Percentiles rank a stretch among this genome's conserved stretches.
Evolutionary conservation across 2,329 filamentous ascomycete genomes (phyloP).

Genomic region (Cytospora piceae): DNA sequence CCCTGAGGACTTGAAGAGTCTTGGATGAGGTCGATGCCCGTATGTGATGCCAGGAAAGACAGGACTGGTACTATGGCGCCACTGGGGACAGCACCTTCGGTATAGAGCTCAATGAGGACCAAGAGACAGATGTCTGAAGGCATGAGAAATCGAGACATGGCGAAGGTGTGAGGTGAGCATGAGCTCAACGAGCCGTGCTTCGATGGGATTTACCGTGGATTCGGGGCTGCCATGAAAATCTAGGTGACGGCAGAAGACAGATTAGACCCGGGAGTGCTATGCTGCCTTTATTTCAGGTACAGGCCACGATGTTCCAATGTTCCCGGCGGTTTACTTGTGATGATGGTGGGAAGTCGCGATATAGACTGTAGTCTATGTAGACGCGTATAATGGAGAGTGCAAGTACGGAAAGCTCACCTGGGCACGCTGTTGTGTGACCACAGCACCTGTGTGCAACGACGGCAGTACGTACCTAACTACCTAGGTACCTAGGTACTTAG

Average conservation of each 20-base stretch:
- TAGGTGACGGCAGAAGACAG: background rate
- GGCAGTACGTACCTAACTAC: background rate
- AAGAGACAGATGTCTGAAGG: conserved; percentile 85
- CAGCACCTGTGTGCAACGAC: too few species aligned
- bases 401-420: background rate
- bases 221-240: background rate
- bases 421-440: background rate
- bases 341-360: conserved; percentile 19
- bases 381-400: conserved; percentile 6
- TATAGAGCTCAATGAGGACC: conserved; percentile 80
- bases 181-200: background rate
- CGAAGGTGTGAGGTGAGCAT: conserved; percentile 8
- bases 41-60: conserved; percentile 45
- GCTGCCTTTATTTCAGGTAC: background rate
- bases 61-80: conserved; percentile 46
- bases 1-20: conserved; percentile 33
- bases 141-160: conserved; percentile 83
- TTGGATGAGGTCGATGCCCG: conserved; percentile 46
- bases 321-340: background rate
- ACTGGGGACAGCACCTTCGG: conserved; percentile 59
- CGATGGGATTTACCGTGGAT: background rate
- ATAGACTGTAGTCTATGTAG: background rate
- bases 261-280: background rate
- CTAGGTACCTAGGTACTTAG: background rate
- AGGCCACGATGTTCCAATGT: background rate